phyloP scores from a whole-genome alignment of 345 rosid genomes.

The Populus ilicifolia region DNA sequence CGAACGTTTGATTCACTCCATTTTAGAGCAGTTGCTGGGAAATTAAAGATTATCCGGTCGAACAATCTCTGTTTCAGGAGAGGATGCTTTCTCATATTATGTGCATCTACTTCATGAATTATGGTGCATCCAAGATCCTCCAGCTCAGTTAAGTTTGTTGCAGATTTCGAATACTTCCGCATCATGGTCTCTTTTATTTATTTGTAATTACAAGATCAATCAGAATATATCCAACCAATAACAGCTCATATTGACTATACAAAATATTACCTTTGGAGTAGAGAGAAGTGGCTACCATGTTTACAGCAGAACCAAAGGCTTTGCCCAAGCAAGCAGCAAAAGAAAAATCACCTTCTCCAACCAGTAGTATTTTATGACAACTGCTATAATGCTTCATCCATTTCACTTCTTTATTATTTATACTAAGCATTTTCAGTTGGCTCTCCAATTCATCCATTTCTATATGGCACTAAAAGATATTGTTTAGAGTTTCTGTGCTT shows the following conservation, averaged over 20 bases:
- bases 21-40: neutral
- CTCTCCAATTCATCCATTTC: no score
- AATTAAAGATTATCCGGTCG: neutral
- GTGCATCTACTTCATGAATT: neutral
- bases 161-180: neutral
- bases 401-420: neutral
- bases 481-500: no score
- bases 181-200: no score
- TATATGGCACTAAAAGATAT: no score
- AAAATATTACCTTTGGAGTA: conserved; percentile 4
- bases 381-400: neutral
- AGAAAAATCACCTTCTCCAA: conserved; percentile 10
- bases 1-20: neutral
- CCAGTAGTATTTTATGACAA: neutral
- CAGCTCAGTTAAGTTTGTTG: neutral
- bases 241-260: no score
- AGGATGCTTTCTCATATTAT: neutral
- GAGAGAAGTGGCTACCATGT: conserved; percentile 21
- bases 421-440: no score
- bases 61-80: neutral
- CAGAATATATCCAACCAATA: no score
- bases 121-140: neutral
- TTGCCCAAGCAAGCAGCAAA: conserved; percentile 20
- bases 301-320: conserved; percentile 14
- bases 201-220: no score